Evolutionary conservation across 805 yeast species (phyloP), one percentile per base, ranked within the genome.

Genomic region (Pichia manshurica): DNA sequence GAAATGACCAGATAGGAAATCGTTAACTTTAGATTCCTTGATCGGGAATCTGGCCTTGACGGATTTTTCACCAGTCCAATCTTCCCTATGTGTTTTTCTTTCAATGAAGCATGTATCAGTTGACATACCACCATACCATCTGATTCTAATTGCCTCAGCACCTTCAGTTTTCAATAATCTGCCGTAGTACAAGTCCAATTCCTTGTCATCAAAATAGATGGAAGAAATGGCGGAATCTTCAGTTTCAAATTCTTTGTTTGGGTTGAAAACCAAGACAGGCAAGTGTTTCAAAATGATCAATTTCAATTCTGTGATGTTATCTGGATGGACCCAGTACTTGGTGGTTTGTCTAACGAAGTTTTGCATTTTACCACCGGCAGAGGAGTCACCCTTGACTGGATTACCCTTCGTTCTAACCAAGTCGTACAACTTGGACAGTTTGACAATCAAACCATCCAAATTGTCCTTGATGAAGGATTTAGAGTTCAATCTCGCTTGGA

Each of bases 51-150:
- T 79, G 5, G 98, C 98, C 69, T 93, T 93, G 55, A 93, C 99
- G n/a, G 96, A 87, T 69, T 91, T 91, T 67, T 93, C 99, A 58
- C 99, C 99, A 3, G 99, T 93, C 99, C 99, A 91, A 72, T 93
- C 99, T 68, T 93, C 99, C 67, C 99, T 79, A 64, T 93, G 99
- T 5, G 99, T 93, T 67, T 93, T 93, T 67, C 99, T 80, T 70
- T 93, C 99, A 42, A 91, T 96, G 54, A 93, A 93, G 47, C 91
- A 87, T 37, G 86, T 87, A 57, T 91, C 96, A 2, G 90, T 77
- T 46, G 77, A 75, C 99, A 93, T 93, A 47, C 96, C 96, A 63
- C 99, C 99, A 65, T 93, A 93, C 99, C 99, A 93, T 72, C 99
- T 83, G 63, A 93, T 75, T 70, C 99, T 83, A 55, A 91, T 89